These are phyloP conservation scores for Aspergillus haitiensis DNA, from an alignment of 495 filamentous ascomycete genomes.

Conservation along the genomic window DNA sequence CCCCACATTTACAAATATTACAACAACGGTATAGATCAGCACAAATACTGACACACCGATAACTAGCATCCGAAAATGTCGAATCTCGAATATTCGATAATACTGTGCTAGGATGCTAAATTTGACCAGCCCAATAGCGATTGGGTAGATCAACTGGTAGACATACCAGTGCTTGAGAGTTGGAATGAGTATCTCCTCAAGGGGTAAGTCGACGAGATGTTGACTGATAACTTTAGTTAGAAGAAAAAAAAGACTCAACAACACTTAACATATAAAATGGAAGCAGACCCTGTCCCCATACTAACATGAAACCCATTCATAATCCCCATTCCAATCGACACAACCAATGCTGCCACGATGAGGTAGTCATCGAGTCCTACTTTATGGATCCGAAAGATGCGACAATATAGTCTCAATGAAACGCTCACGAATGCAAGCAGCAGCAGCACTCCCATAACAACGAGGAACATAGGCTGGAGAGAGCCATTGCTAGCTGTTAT, in stretches of 20 bases:
- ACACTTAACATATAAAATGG: not conserved
- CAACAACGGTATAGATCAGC: slow-evolving; percentile 20
- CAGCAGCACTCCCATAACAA: slow-evolving; percentile 17
- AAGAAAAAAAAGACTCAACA: not conserved
- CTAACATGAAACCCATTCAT: slow-evolving; percentile 24
- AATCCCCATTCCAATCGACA: slow-evolving; percentile 21
- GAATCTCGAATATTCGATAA: slow-evolving; percentile 22
- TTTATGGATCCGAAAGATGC: slow-evolving; percentile 14
- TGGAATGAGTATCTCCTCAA: slow-evolving; percentile 16
- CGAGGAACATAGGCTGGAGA: slow-evolving; percentile 21
- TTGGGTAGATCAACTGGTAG: slow-evolving; percentile 23
- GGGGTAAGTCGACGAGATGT: slow-evolving; percentile 13
- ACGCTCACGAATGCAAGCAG: slow-evolving; percentile 18
- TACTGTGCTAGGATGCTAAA: slow-evolving; percentile 21
- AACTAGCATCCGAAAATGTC: slow-evolving; percentile 13
- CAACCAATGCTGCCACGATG: slow-evolving; percentile 16
- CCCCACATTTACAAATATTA: slow-evolving; percentile 22
- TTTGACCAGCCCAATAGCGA: slow-evolving; percentile 22
- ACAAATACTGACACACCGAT: slow-evolving; percentile 15
- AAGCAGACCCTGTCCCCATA: slow-evolving; percentile 19
- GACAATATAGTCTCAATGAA: slow-evolving; percentile 14
- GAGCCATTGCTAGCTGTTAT: slow-evolving; percentile 22
- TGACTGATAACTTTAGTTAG: slow-evolving; percentile 3
- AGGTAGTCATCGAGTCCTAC: slow-evolving; percentile 20
- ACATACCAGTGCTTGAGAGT: slow-evolving; percentile 27